Evolutionary conservation across 139 green algal genomes (phyloP), one percentile per base, ranked within the genome.

Genomic region (Monoraphidium neglectum): DNA sequence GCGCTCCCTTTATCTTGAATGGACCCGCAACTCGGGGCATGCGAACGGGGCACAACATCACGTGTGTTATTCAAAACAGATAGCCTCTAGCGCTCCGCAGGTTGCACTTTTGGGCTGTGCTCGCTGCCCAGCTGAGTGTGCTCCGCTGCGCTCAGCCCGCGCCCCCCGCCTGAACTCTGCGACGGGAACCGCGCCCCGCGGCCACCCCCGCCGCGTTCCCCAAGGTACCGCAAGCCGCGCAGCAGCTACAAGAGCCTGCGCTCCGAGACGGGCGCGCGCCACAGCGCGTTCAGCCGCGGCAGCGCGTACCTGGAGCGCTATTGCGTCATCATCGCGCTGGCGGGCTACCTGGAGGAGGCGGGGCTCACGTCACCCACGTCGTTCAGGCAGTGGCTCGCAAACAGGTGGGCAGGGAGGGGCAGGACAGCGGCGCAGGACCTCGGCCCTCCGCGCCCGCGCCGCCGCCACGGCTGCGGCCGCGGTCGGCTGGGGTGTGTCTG

Each of bases 251-350:
- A 84, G 76, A 84, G 77, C 80, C 77, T 86, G 16, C 77, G 80
- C 0, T 72, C 84, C 6, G 84, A 86, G 74, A 82, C 90, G 26
- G 80, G 87, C 28, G 80, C 80, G 49, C 87, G 90, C 62, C 89
- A 94, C 78, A 82, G 82, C 16, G 90, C 90, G 8, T 98, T 98
- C 85, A 92, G 90, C 71, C 82, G 92, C 23, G 95, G 91, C 30
- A 83, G 78, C 8, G 89, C 92, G 26, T 97, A 97, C 80, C 89
- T 98, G 57, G 91, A 98, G 86, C 87, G 95, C 71, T 98, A 98
- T 87, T 95, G 88, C 83, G 80, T 97, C 84, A 87, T 98, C 43
- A 94, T 98, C 76, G 85, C 83, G 5, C 96, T 96, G 76, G 78
- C 93, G 0, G 89, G 79, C 23, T 98, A 93, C 84, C 83, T 98